Conservation (phyloP, 2,329 filamentous ascomycete genomes). For the Talaromyces piceae region DNA sequence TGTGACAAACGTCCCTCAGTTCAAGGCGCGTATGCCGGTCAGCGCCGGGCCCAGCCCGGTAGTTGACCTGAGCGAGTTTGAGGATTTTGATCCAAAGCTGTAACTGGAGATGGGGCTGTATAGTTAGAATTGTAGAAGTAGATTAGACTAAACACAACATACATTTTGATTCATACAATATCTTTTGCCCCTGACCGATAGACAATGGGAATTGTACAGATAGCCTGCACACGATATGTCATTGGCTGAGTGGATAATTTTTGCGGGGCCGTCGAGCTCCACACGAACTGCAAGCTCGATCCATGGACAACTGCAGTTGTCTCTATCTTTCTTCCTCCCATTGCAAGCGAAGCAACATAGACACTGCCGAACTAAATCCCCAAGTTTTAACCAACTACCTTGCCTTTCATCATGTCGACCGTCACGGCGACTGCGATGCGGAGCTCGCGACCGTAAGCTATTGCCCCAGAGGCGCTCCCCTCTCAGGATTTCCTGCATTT, state of each 20-base stretch:
- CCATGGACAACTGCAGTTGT: background rate
- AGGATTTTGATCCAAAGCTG: slow-evolving; percentile 77
- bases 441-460: slow-evolving; percentile 59
- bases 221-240: background rate
- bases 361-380: too few relatives aligned
- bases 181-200: background rate
- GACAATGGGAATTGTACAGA: background rate
- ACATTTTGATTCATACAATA: background rate
- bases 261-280: slow-evolving; percentile 14
- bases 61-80: slow-evolving; percentile 72
- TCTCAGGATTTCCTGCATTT: background rate
- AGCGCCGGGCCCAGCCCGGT: slow-evolving; percentile 66
- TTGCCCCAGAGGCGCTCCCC: slow-evolving; percentile 8
- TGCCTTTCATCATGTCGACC: slow-evolving; percentile 69
- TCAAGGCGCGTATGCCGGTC: slow-evolving; percentile 67
- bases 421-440: slow-evolving; percentile 69
- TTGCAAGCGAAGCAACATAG: slow-evolving; percentile 4
- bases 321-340: background rate
- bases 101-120: slow-evolving; percentile 28
- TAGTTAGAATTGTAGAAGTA: slow-evolving; percentile 3
- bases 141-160: too few relatives aligned
- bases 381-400: too few relatives aligned
- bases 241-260: slow-evolving; percentile 23
- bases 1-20: slow-evolving; percentile 72
- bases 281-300: background rate